Evolutionary conservation across 2,329 filamentous ascomycete genomes (phyloP).

Genomic region (Myriosclerotinia duriaeana): DNA sequence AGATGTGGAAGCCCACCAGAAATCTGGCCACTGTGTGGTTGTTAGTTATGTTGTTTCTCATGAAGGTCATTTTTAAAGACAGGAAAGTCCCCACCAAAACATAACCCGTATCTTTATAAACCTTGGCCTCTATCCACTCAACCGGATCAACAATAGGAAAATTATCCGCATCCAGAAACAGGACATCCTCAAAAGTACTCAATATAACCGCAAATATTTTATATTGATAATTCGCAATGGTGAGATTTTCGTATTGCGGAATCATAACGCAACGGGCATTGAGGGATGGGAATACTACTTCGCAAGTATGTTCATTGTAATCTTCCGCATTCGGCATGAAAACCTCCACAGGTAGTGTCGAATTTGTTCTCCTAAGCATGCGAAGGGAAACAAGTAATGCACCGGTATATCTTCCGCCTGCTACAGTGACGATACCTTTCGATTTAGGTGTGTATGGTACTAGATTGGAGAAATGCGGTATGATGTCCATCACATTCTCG

Average conservation of each 20-base stretch:
- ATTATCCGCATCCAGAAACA: conserved; percentile 50
- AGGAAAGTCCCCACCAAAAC: conserved; percentile 35
- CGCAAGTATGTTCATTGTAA: conserved; percentile 43
- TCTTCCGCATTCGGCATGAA: conserved; percentile 43
- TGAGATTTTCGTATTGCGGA: conserved; percentile 42
- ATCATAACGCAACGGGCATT: conserved; percentile 45
- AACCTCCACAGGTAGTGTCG: conserved; percentile 44
- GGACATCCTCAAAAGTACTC: conserved; percentile 50
- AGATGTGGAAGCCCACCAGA: conserved; percentile 46
- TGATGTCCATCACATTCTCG: conserved; percentile 2
- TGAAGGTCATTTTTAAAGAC: too few relatives aligned
- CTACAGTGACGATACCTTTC: conserved; percentile 47
- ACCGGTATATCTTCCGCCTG: conserved; percentile 42
- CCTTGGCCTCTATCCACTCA: conserved; percentile 44
- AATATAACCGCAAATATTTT: conserved; percentile 51
- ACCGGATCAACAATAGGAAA: conserved; percentile 47
- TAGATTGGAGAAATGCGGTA: not conserved
- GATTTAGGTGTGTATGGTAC: conserved; percentile 11
- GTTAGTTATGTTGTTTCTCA: not conserved
- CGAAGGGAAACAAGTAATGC: conserved; percentile 44
- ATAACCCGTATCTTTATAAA: conserved; percentile 45
- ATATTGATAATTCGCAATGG: conserved; percentile 48
- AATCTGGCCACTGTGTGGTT: conserved; percentile 46
- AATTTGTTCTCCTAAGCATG: conserved; percentile 45
- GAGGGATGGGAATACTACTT: conserved; percentile 42